These are phyloP conservation scores for Sordariomycetes sp. DNA, from an alignment of 2,329 filamentous ascomycete species.

Conservation along the genomic window DNA sequence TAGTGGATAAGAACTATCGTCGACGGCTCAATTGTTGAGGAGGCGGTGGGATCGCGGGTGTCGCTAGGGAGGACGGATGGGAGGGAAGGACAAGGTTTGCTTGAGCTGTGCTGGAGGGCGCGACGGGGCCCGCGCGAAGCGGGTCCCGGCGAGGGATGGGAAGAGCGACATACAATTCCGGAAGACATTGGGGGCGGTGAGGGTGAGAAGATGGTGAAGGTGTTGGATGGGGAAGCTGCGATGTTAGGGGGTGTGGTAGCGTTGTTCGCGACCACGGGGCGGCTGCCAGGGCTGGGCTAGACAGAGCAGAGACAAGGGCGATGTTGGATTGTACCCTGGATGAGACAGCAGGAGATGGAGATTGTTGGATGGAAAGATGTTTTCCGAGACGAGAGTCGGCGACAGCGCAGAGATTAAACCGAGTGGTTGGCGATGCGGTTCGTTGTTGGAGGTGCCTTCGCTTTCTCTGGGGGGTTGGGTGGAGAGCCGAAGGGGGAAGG, in stretches of 20 bases:
- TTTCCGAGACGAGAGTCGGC: background rate
- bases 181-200: conserved; percentile 18
- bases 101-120: background rate
- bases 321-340: background rate
- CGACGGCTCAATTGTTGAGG: background rate
- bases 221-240: conserved; percentile 1
- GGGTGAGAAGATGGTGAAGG: background rate
- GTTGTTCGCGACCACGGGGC: background rate
- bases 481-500: conserved; percentile 5
- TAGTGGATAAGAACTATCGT: conserved; percentile 1
- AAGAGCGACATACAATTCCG: conserved; percentile 17
- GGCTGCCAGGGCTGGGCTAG: background rate
- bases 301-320: background rate
- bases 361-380: background rate
- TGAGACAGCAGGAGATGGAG: background rate
- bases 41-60: background rate
- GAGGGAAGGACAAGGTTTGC: background rate
- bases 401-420: background rate
- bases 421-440: background rate
- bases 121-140: background rate
- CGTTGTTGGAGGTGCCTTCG: background rate
- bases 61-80: background rate
- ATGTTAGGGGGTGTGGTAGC: background rate
- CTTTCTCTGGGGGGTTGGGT: background rate
- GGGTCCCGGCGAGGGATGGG: background rate